phyloP scores from a whole-genome alignment of 805 yeast species.

The Ogataea pignaliae region DNA sequence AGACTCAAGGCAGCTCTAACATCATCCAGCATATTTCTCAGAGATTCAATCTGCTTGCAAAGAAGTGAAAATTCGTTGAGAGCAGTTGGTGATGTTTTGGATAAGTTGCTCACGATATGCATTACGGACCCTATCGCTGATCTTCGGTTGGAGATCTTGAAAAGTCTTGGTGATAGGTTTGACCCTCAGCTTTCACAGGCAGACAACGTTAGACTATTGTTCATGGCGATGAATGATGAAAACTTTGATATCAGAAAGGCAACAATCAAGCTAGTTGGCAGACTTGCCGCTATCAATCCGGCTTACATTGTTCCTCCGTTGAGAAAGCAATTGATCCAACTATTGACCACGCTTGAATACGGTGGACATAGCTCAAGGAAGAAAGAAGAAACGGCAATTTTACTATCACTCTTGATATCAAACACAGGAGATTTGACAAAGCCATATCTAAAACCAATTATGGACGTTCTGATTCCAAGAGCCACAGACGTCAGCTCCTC shows the following conservation, averaged over 20 bases:
- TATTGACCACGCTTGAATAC: slow-evolving; percentile 79
- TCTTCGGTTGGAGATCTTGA: slow-evolving; percentile 74
- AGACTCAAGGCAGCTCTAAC: slow-evolving; percentile 83
- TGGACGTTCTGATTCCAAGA: slow-evolving; percentile 75
- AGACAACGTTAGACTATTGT: slow-evolving; percentile 76
- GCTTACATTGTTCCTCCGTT: slow-evolving; percentile 94
- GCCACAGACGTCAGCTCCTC: slow-evolving; percentile 69
- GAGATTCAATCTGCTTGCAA: slow-evolving; percentile 81
- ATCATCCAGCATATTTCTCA: slow-evolving; percentile 67
- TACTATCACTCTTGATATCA: slow-evolving; percentile 67
- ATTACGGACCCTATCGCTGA: slow-evolving; percentile 87
- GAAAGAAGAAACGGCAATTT: slow-evolving; percentile 81
- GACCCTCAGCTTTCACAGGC: slow-evolving; percentile 95
- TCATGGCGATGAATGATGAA: slow-evolving; percentile 91
- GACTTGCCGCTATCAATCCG: slow-evolving; percentile 82
- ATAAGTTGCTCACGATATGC: slow-evolving; percentile 72
- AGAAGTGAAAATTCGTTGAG: slow-evolving; percentile 74
- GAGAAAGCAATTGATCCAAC: slow-evolving; percentile 79
- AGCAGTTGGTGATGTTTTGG: slow-evolving; percentile 82
- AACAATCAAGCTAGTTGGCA: slow-evolving; percentile 75
- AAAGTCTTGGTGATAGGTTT: slow-evolving; percentile 65
- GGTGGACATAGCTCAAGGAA: slow-evolving; percentile 65
- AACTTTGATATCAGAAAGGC: slow-evolving; percentile 75
- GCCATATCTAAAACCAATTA: slow-evolving; percentile 89
- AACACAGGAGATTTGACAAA: slow-evolving; percentile 78